phyloP scores from a whole-genome alignment of 106 monocot species.

The Apostasia ramifera region DNA sequence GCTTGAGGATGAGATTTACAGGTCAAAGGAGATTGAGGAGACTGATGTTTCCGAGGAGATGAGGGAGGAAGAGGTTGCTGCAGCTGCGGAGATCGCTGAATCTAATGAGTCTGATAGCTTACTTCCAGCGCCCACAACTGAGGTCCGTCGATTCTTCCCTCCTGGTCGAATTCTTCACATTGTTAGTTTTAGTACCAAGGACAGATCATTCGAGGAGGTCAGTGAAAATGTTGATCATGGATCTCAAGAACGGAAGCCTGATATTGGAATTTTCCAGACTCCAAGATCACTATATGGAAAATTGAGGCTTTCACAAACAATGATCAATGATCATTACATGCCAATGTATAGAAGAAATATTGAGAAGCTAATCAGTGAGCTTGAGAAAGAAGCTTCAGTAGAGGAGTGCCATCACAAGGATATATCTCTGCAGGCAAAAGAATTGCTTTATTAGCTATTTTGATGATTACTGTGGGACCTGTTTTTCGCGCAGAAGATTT shows the following conservation, averaged over 20 bases:
- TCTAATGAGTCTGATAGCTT: slow-evolving; percentile 22
- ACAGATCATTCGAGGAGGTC: slow-evolving; percentile 11
- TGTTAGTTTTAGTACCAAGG: slow-evolving; percentile 26
- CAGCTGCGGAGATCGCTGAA: slow-evolving; percentile 37
- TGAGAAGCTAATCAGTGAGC: slow-evolving; percentile 50
- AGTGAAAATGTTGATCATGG: slow-evolving; percentile 1
- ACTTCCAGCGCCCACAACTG: slow-evolving; percentile 24
- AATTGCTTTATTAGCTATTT: too few species aligned
- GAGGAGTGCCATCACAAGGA: slow-evolving; percentile 5
- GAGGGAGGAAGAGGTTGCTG: slow-evolving; percentile 57
- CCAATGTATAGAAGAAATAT: slow-evolving; percentile 87
- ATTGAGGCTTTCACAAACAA: slow-evolving; percentile 71
- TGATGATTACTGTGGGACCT: too few species aligned
- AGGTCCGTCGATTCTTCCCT: slow-evolving; percentile 73
- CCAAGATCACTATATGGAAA: slow-evolving; percentile 86
- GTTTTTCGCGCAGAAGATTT: too few species aligned
- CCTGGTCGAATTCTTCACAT: slow-evolving; percentile 93
- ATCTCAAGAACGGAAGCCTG: slow-evolving; percentile 6
- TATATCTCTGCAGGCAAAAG: neutral
- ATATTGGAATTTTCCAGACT: slow-evolving; percentile 67
- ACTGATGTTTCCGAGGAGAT: slow-evolving; percentile 40
- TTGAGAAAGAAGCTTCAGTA: slow-evolving; percentile 31
- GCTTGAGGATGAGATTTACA: slow-evolving; percentile 74
- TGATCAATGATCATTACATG: slow-evolving; percentile 97
- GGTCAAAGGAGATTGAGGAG: slow-evolving; percentile 31